Evolutionary conservation across 768 basidiomycete species (phyloP).

Genomic region (Mrakia gelida): DNA sequence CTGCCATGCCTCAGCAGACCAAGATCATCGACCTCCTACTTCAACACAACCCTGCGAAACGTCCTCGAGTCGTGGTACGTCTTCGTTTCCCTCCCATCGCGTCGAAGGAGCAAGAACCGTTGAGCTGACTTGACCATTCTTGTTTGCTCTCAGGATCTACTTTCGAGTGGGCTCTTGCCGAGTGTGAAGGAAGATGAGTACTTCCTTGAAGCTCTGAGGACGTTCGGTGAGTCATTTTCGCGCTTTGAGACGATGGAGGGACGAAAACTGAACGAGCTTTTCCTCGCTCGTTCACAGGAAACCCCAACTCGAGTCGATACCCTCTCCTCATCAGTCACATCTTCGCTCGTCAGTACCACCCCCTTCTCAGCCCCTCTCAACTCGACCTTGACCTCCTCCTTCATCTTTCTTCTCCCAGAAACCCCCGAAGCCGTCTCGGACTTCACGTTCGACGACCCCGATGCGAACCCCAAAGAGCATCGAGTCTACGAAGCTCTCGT

Average conservation of each 20-base stretch:
- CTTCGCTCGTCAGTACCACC: conserved; percentile 19
- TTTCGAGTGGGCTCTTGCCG: conserved; percentile 28
- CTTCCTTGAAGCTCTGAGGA: conserved; percentile 27
- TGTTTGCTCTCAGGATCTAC: conserved; percentile 10
- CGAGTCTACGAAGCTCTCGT: conserved; percentile 49
- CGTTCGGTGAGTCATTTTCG: conserved; percentile 10
- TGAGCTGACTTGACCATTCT: not conserved
- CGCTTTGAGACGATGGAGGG: not conserved
- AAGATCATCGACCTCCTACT: conserved; percentile 75
- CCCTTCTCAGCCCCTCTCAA: not conserved
- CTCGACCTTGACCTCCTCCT: not conserved
- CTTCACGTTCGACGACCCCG: conserved; percentile 32
- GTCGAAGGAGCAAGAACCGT: not conserved
- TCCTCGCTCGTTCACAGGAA: not conserved
- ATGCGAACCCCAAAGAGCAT: conserved; percentile 26
- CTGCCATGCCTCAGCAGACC: conserved; percentile 56
- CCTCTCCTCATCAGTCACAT: conserved; percentile 30
- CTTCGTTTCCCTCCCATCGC: not conserved
- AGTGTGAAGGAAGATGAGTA: conserved; percentile 32
- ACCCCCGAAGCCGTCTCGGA: conserved; percentile 31
- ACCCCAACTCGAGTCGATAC: conserved; percentile 28
- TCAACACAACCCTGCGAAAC: conserved; percentile 69
- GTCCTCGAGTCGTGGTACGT: conserved; percentile 50
- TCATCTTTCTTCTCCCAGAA: not conserved
- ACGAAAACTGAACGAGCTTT: not conserved